These are phyloP conservation scores for Lyophyllum shimeji DNA, from an alignment of 768 basidiomycete species.

Conservation along the genomic window DNA sequence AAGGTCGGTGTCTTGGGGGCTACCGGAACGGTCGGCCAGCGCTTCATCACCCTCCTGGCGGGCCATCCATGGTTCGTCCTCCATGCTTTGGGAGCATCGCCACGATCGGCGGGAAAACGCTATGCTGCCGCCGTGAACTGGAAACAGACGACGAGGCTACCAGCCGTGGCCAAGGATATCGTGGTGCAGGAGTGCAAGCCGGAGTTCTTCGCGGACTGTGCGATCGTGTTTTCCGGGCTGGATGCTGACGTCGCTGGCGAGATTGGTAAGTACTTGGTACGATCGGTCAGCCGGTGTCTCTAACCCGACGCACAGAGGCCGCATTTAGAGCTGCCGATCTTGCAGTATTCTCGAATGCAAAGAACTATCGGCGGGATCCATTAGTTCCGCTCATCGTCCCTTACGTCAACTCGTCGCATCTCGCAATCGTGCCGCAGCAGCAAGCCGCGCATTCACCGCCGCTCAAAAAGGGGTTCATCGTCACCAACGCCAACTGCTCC, in stretches of 20 bases:
- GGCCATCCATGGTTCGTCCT: conserved; percentile 89
- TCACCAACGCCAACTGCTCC: conserved; percentile 98
- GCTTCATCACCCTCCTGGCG: conserved; percentile 88
- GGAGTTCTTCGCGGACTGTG: conserved; percentile 75
- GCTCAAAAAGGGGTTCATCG: conserved; percentile 85
- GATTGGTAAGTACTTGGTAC: conserved; percentile 62
- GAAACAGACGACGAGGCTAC: conserved; percentile 86
- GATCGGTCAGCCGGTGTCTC: not conserved
- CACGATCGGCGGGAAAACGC: conserved; percentile 80
- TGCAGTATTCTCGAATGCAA: conserved; percentile 95
- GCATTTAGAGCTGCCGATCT: conserved; percentile 87
- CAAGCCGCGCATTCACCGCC: conserved; percentile 64
- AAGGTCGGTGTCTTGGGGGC: conserved; percentile 81
- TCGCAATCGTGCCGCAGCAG: conserved; percentile 84
- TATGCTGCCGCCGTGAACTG: conserved; percentile 77
- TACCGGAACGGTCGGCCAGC: conserved; percentile 94
- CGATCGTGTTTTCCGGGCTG: conserved; percentile 91
- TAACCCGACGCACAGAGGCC: conserved; percentile 51
- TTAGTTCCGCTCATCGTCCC: conserved; percentile 95
- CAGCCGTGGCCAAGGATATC: conserved; percentile 56
- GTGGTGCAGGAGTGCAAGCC: conserved; percentile 77
- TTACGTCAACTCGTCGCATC: conserved; percentile 86
- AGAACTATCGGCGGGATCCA: conserved; percentile 92
- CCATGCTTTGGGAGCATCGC: conserved; percentile 85
- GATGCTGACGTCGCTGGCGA: conserved; percentile 95